phyloP scores from a whole-genome alignment of 73 alveolate genomes.

The Tetrahymena elliotti region DNA sequence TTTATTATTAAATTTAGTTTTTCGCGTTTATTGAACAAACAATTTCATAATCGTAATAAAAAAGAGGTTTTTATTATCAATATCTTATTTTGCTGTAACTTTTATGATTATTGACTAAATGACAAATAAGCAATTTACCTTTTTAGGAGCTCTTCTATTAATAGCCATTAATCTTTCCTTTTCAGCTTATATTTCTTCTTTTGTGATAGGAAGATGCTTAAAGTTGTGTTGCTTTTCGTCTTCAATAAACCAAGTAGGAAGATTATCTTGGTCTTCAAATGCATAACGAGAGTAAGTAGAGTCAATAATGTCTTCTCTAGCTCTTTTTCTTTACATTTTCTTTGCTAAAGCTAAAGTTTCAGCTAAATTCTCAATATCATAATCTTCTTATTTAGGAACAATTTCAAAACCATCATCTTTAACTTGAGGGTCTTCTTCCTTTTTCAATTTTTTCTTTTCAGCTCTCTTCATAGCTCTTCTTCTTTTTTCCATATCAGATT shows the following conservation, averaged over 20 bases:
- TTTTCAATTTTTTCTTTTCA: constrained; percentile 40
- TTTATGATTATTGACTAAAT: no score
- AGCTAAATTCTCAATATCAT: constrained; percentile 93
- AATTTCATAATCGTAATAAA: no score
- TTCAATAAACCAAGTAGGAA: constrained; percentile 90
- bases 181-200: constrained; percentile 69
- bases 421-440: constrained; percentile 35
- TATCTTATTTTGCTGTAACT: no score
- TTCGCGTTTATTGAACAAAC: no score
- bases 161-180: constrained; percentile 78
- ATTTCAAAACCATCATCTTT: constrained; percentile 48
- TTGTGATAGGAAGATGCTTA: constrained; percentile 76
- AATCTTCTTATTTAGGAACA: constrained; percentile 55
- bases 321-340: constrained; percentile 88
- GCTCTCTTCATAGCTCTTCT: constrained; percentile 34
- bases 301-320: constrained; percentile 75
- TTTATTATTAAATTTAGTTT: not conserved
- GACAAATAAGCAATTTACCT: no score
- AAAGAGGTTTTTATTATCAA: no score
- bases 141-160: constrained; percentile 89
- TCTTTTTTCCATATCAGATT: constrained; percentile 43
- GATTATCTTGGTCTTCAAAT: constrained; percentile 75
- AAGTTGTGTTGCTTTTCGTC: constrained; percentile 76
- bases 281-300: constrained; percentile 82
- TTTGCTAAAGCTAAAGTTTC: constrained; percentile 93